Conservation (phyloP, 208 protist genomes). For the Strigomonas culicis region DNA sequence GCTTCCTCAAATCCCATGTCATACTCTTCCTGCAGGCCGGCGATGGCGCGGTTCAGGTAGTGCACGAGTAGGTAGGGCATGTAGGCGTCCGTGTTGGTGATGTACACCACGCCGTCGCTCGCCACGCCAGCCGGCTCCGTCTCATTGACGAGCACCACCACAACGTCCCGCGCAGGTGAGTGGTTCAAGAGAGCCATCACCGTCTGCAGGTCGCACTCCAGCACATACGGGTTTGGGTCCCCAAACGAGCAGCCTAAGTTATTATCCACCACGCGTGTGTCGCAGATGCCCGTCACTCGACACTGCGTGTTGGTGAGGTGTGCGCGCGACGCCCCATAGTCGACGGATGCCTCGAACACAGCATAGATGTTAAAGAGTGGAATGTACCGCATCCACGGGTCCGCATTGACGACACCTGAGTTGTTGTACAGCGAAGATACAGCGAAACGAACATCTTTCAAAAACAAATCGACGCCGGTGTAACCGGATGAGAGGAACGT, state of each 20-base stretch:
- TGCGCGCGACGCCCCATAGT: constrained; percentile 17
- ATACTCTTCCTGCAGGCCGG: constrained; percentile 52
- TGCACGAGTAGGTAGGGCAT: constrained; percentile 58
- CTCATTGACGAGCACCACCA: constrained; percentile 57
- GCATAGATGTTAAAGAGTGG: constrained; percentile 50
- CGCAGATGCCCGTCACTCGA: constrained; percentile 21
- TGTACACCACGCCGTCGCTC: constrained; percentile 35
- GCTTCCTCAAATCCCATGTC: constrained; percentile 31
- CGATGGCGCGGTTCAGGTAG: constrained; percentile 58
- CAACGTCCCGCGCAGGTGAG: constrained; percentile 36
- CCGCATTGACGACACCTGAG: constrained; percentile 28
- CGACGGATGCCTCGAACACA: constrained; percentile 41
- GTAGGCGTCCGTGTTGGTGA: constrained; percentile 41
- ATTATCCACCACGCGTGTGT: constrained; percentile 13
- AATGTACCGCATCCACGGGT: constrained; percentile 60
- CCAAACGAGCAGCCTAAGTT: constrained; percentile 43
- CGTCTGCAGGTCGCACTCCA: constrained; percentile 29
- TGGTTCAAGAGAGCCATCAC: constrained; percentile 24
- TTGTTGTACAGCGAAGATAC: constrained; percentile 35
- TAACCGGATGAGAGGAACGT: constrained; percentile 70
- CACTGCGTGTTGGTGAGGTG: constrained; percentile 16
- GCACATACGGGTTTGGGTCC: constrained; percentile 29
- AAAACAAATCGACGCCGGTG: constrained; percentile 26
- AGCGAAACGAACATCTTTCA: constrained; percentile 31
- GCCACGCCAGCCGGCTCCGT: constrained; percentile 23